Evolutionary conservation across 805 yeast genomes (phyloP), one percentile per base, ranked within the genome.

Genomic region (Candida piceae): DNA sequence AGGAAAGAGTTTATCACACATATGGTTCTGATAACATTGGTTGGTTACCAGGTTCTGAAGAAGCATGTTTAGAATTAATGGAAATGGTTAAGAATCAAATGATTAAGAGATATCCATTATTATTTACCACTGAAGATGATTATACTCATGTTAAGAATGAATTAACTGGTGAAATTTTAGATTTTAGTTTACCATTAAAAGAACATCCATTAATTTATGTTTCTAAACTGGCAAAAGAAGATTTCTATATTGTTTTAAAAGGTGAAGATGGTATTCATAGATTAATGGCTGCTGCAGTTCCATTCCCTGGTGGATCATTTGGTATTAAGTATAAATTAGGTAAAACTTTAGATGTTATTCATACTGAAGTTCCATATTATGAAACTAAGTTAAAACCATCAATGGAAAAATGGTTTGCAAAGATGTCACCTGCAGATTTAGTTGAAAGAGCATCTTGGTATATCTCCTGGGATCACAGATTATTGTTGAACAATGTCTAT

Each of bases 381-480:
- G 67, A 75, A 47, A 76, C 73, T 36, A 80, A 80, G 52, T 64
- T 81, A 52, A 70, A 78, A 53, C 72, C 64, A 23, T 78, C 85
- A 0, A 81, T 81, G 88, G 86, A 81, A 49, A 70, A 76, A 52
- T 81, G 84, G 84, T 80, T 81, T 56, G 68, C 63, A 17, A 68
- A 75, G 48, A 71, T 82, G 76, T 69, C 74, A 38, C 74, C 78
- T 3, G 61, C 66, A 11, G 78, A 74, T 37, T 74, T 81, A 2
- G 87, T 81, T 19, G 88, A 81, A 52, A 69, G 89, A 49, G 87
- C 87, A 2, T 74, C 83, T 3, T 81, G 84, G 83, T 80, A 78
- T 52, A 73, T 80, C 29, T 67, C 85, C 3, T 81, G 86, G 87
- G 88, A 81, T 53, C 79, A 78, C 50, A 74, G 76, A 49, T 61